Evolutionary conservation across 345 rosid species (phyloP), one percentile per base, ranked within the genome.

Genomic region (Lepidium aucheri): DNA sequence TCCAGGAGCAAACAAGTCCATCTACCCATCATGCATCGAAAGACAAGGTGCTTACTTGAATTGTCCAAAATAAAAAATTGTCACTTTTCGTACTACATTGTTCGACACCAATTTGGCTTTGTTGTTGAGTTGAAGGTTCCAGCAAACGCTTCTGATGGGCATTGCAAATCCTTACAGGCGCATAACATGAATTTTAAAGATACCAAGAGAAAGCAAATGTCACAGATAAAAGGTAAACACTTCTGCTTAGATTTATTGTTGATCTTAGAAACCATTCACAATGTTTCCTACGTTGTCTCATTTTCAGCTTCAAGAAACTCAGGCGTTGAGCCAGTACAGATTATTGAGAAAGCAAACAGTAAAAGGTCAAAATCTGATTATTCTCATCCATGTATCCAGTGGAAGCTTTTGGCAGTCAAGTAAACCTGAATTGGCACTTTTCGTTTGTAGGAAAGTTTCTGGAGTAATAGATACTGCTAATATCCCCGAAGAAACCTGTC

Each of bases 201-300:
- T 42, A 64, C 71, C 56, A 80, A 73, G 51, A 70, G 78, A 77
- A 84, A 72, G 68, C 67, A 47, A 33, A 63, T 58, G 40, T 68
- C 82, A 44, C 81, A 65, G 73, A 66, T 35, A 40, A 74, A 36
- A 77, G 4, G 87, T 83, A 79, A 77, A 18, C 39, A 53, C 36
- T 51, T 46, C 38, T 28, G 11, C 59, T 11, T 30, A 45, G 33
- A 46, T 60, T 61, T 14, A 60, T 60, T 44, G 34, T 61, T 24
- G 22, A 52, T 24, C 65, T 36, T 32, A 20, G 22, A 47, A 46
- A 49, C 7, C 8, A 3, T 8, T 30, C 39, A 11, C 15, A 14
- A 38, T 28, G 39, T 54, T 53, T 60, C 38, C 36, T 46, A 39
- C 20, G 11, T 16, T 18, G 34, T 61, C 53, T 67, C 74, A 38